phyloP scores from a whole-genome alignment of 768 basidiomycete species.

The Obba rivulosa region DNA sequence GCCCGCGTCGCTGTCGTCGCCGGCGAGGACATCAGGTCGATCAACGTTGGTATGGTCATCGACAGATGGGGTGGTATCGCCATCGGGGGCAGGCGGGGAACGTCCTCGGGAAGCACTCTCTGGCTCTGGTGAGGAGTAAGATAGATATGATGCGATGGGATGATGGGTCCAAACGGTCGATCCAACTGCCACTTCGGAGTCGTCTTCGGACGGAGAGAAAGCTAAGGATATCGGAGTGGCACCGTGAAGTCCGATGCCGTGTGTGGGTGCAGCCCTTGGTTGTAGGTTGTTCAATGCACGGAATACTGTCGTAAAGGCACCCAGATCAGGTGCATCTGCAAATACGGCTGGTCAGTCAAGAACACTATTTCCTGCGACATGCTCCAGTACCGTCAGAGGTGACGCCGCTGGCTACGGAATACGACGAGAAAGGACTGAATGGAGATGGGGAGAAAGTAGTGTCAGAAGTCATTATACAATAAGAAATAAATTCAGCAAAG shows the following conservation, averaged over 20 bases:
- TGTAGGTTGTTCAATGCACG: conserved; percentile 59
- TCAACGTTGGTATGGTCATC: conserved; percentile 16
- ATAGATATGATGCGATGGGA: conserved; percentile 54
- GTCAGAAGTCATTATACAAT: conserved; percentile 27
- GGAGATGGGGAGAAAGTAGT: conserved; percentile 30
- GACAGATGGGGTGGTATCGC: conserved; percentile 19
- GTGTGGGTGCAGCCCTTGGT: conserved; percentile 29
- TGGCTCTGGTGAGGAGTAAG: conserved; percentile 23
- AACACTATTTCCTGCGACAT: neutral
- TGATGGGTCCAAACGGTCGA: conserved; percentile 66
- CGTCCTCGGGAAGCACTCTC: conserved; percentile 8
- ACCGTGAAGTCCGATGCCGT: conserved; percentile 14
- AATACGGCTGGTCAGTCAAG: neutral
- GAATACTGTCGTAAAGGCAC: conserved; percentile 65
- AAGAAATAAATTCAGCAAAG: conserved; percentile 9
- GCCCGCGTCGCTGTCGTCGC: conserved; percentile 24
- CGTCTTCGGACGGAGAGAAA: conserved; percentile 33
- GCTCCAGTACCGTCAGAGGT: conserved; percentile 35
- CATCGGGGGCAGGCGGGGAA: conserved; percentile 12
- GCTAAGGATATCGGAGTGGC: conserved; percentile 23
- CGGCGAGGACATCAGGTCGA: conserved; percentile 16
- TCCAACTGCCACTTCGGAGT: conserved; percentile 30
- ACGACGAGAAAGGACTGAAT: conserved; percentile 34
- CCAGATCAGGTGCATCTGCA: conserved; percentile 64
- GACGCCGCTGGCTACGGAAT: conserved; percentile 26